These are phyloP conservation scores for Corymbia maculata DNA, from an alignment of 345 rosid genomes.

Conservation along the genomic window DNA sequence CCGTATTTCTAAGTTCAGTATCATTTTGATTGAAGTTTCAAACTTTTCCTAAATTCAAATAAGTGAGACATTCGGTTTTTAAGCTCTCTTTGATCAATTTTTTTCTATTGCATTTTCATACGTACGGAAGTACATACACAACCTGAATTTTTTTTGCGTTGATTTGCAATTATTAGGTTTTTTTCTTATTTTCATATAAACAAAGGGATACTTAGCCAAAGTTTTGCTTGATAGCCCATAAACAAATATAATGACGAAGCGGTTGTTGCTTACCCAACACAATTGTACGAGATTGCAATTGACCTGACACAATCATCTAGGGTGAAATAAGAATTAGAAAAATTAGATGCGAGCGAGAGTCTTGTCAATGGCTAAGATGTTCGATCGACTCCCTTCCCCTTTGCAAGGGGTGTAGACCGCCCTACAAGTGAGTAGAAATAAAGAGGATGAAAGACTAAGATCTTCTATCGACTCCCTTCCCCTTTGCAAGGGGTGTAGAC, in stretches of 20 bases:
- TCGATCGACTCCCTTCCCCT: not conserved
- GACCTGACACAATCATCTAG: not conserved
- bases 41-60: not conserved
- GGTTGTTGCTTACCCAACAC: not conserved
- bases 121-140: not conserved
- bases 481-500: too few species aligned
- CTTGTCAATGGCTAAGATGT: not conserved
- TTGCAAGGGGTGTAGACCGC: too few species aligned
- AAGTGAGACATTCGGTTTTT: fast-evolving
- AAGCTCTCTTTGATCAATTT: not conserved
- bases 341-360: not conserved
- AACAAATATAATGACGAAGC: not conserved
- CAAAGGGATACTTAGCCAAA: not conserved
- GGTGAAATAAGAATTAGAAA: not conserved
- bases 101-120: not conserved
- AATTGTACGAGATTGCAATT: not conserved
- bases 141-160: too few species aligned
- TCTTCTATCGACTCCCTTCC: too few species aligned
- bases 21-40: fast-evolving
- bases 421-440: too few species aligned
- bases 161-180: fast-evolving
- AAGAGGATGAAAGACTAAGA: too few species aligned
- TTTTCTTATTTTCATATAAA: not conserved
- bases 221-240: too few species aligned
- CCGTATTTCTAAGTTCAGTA: too few species aligned